Percentiles rank a stretch among this genome's conserved stretches.
These are phyloP conservation scores for Tetraselmis chui DNA, from an alignment of 139 green algal genomes.

Conservation along the genomic window DNA sequence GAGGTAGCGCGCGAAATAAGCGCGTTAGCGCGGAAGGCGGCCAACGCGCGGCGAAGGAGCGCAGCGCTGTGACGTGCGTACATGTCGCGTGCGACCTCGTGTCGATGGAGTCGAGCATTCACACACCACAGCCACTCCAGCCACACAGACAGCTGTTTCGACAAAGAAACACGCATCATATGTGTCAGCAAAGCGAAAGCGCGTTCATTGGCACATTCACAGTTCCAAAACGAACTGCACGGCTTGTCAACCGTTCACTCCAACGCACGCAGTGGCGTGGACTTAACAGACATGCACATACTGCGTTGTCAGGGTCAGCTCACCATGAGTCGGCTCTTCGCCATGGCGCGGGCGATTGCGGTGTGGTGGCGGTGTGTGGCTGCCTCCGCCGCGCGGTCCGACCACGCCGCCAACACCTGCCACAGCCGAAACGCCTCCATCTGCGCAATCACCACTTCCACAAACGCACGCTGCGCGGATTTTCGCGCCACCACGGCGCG, in stretches of 20 bases:
- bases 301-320: too few relatives aligned
- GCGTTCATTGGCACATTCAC: too few relatives aligned
- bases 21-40: not conserved
- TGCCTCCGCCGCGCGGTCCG: not conserved
- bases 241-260: too few relatives aligned
- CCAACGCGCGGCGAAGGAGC: not conserved
- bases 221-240: too few relatives aligned
- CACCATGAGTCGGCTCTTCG: too few relatives aligned
- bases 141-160: not conserved
- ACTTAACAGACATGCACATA: too few relatives aligned
- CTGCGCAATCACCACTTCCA: not conserved
- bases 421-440: not conserved
- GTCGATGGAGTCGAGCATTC: not conserved
- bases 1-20: not conserved
- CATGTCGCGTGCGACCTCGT: not conserved
- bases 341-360: too few relatives aligned
- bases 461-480: not conserved
- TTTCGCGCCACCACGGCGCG: not conserved
- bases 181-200: too few relatives aligned
- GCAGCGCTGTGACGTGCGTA: not conserved
- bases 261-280: too few relatives aligned
- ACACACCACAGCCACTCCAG: not conserved
- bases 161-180: too few relatives aligned
- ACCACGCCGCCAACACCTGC: not conserved
- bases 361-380: not conserved